phyloP scores from a whole-genome alignment of 169 alveolate genomes.

The Plasmodium knowlesi region DNA sequence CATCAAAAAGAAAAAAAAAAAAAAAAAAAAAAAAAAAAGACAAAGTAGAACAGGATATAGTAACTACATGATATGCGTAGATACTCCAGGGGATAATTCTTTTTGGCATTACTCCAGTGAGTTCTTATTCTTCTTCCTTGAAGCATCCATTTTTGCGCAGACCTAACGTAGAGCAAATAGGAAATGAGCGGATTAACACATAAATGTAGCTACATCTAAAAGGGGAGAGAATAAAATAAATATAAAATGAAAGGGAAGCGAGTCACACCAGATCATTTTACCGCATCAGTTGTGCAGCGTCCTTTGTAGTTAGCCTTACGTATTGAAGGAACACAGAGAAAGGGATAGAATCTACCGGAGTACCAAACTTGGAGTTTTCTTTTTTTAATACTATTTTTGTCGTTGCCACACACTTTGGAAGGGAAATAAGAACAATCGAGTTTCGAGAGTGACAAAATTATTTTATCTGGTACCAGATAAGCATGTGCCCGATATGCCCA shows the following conservation, averaged over 20 bases:
- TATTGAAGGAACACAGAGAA: neutral
- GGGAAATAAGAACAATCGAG: neutral
- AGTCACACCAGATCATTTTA: neutral
- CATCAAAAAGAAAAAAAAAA: neutral
- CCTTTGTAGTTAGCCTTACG: neutral
- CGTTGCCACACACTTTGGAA: neutral
- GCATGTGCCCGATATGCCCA: neutral
- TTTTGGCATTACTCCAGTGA: conserved; percentile 19
- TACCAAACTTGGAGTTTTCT: neutral
- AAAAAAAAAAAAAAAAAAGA: neutral
- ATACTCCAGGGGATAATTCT: neutral
- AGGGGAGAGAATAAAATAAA: neutral
- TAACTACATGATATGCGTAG: neutral
- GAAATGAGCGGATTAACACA: neutral
- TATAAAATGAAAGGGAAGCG: neutral
- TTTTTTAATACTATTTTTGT: neutral
- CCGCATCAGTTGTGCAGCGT: neutral
- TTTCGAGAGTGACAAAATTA: neutral
- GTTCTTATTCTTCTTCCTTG: conserved; percentile 6
- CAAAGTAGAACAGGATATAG: neutral
- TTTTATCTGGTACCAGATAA: neutral
- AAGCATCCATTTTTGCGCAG: conserved; percentile 1
- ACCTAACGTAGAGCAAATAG: neutral
- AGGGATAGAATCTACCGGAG: neutral
- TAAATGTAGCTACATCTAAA: neutral